Evolutionary conservation across 441 rosid genomes (phyloP).

Genomic region (Rhodomyrtus psidioides): DNA sequence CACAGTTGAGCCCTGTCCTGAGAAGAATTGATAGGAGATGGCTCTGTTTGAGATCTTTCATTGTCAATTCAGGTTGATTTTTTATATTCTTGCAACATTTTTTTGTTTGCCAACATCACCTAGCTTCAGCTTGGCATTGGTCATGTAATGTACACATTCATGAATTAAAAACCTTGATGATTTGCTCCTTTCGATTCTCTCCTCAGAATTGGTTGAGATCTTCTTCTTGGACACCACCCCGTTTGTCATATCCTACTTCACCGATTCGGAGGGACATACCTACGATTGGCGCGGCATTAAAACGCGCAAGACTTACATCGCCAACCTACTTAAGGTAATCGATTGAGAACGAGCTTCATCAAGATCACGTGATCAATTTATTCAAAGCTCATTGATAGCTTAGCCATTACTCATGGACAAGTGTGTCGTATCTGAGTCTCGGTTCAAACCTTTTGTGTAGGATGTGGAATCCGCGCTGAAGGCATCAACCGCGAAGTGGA

Average conservation of each 20-base stretch:
- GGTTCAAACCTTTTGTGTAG: background rate
- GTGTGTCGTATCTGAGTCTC: background rate
- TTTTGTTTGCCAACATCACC: background rate
- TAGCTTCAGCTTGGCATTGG: background rate
- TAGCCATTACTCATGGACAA: background rate
- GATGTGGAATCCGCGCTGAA: conserved; percentile 18
- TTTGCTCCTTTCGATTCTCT: background rate
- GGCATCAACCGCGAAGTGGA: conserved; percentile 26
- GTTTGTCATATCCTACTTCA: conserved; percentile 25
- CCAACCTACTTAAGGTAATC: conserved; percentile 13
- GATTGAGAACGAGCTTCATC: background rate
- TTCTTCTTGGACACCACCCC: conserved; percentile 40
- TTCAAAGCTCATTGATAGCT: background rate
- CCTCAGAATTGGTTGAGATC: conserved; percentile 25
- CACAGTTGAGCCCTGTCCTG: conserved; percentile 22
- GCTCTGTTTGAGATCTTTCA: conserved; percentile 27
- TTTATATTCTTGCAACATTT: background rate
- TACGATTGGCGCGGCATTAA: conserved; percentile 30
- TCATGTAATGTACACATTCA: background rate
- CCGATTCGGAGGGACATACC: conserved; percentile 4
- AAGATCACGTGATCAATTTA: background rate
- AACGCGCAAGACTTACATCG: conserved; percentile 16
- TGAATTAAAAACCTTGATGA: background rate
- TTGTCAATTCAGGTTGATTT: conserved; percentile 16
- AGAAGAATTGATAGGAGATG: conserved; percentile 20